phyloP scores from a whole-genome alignment of 1,284 basidiomycete genomes.

The Pseudozyma sp. region DNA sequence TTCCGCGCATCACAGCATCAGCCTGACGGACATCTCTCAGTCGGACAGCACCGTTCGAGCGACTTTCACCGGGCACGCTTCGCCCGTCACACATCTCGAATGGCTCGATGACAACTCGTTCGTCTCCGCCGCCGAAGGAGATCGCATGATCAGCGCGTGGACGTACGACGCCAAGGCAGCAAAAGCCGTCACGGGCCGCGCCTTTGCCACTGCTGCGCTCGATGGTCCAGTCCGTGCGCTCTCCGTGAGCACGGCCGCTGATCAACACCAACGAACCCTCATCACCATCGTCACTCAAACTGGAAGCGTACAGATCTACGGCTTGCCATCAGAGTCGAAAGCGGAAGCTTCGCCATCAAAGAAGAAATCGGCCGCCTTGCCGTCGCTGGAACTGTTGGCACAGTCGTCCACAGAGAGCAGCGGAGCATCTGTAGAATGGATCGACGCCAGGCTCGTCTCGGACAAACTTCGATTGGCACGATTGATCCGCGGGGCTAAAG shows the following conservation, averaged over 20 bases:
- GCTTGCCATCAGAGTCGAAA: slow-evolving; percentile 51
- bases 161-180: slow-evolving; percentile 65
- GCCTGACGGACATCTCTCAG: slow-evolving; percentile 27
- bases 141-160: slow-evolving; percentile 81
- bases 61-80: slow-evolving; percentile 58
- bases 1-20: slow-evolving; percentile 57
- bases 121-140: slow-evolving; percentile 78
- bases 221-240: slow-evolving; percentile 68
- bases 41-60: slow-evolving; percentile 19
- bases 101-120: slow-evolving; percentile 70
- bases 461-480: slow-evolving; percentile 54
- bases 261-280: slow-evolving; percentile 66
- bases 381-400: slow-evolving; percentile 32
- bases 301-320: slow-evolving; percentile 60
- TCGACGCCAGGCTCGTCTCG: slow-evolving; percentile 45
- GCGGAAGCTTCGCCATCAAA: slow-evolving; percentile 43
- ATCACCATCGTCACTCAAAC: slow-evolving; percentile 68
- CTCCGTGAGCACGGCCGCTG: slow-evolving; percentile 35
- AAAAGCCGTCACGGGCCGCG: slow-evolving; percentile 29
- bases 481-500: slow-evolving; percentile 58
- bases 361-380: slow-evolving; percentile 48
- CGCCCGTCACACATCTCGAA: slow-evolving; percentile 60
- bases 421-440: slow-evolving; percentile 32
- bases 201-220: slow-evolving; percentile 68
- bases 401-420: slow-evolving; percentile 23